phyloP scores from a whole-genome alignment of 2,329 filamentous ascomycete genomes.

The Fusarium sp. region DNA sequence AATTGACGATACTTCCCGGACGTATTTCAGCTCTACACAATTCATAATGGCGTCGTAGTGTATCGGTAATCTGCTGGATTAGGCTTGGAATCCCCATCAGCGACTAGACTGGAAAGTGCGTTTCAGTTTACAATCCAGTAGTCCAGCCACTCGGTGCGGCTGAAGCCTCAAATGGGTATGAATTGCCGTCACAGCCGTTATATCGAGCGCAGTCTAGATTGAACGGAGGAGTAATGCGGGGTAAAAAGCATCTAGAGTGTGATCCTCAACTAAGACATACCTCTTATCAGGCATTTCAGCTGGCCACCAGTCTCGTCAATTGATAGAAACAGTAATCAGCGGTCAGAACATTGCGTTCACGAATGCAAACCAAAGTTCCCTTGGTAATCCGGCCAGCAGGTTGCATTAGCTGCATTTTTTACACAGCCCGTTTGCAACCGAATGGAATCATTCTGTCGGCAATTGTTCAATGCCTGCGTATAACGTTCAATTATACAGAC shows the following conservation, averaged over 20 bases:
- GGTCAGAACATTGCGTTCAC: background rate
- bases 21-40: background rate
- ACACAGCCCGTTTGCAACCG: too few species aligned
- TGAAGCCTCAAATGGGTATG: background rate
- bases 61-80: background rate
- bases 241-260: background rate
- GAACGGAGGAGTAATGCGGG: background rate
- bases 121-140: background rate
- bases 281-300: background rate
- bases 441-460: background rate
- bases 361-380: background rate
- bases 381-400: too few species aligned
- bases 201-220: background rate
- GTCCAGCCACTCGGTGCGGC: background rate
- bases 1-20: background rate
- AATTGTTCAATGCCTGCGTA: background rate
- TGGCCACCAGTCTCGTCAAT: background rate
- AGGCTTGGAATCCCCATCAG: background rate
- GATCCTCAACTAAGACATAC: background rate
- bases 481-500: background rate
- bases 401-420: too few species aligned
- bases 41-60: background rate
- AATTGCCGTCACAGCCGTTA: background rate
- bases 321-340: background rate
- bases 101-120: background rate